phyloP scores from a whole-genome alignment of 352 stramenopile species.

The Pythium graminicola region DNA sequence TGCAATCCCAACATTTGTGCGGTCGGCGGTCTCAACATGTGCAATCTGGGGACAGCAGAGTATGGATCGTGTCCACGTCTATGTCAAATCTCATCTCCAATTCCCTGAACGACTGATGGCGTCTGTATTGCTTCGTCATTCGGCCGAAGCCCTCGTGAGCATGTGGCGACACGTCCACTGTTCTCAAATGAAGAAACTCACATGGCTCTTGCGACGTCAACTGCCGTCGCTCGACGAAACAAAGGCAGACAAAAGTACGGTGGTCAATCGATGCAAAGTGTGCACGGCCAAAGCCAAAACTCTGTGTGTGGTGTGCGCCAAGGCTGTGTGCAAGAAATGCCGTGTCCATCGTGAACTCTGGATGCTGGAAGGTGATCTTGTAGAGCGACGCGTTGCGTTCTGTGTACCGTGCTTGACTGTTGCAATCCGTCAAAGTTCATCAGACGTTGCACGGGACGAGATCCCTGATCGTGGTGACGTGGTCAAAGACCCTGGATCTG shows the following conservation, averaged over 20 bases:
- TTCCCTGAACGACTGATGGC: slow-evolving; percentile 9
- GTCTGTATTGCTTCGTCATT: slow-evolving; percentile 1
- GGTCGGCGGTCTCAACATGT: slow-evolving; percentile 31
- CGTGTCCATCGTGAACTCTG: slow-evolving; percentile 18
- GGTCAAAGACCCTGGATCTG: slow-evolving; percentile 7
- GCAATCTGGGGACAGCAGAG: slow-evolving; percentile 32
- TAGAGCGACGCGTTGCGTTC: slow-evolving; percentile 8
- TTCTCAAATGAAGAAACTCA: slow-evolving; percentile 25
- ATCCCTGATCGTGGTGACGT: slow-evolving; percentile 7
- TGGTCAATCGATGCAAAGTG: slow-evolving; percentile 12
- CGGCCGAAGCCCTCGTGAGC: slow-evolving; percentile 17
- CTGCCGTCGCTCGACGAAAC: neutral
- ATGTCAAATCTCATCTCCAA: slow-evolving; percentile 14
- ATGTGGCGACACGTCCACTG: slow-evolving; percentile 23
- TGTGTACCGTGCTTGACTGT: slow-evolving; percentile 20
- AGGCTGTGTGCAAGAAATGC: slow-evolving; percentile 17
- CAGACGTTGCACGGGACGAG: slow-evolving; percentile 16
- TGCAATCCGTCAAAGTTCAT: slow-evolving; percentile 7
- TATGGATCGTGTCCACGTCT: slow-evolving; percentile 15
- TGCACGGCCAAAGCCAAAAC: slow-evolving; percentile 22
- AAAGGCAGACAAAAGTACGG: neutral
- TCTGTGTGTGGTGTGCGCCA: slow-evolving; percentile 14
- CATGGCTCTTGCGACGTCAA: slow-evolving; percentile 13
- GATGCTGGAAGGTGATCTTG: slow-evolving; percentile 6
- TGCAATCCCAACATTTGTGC: slow-evolving; percentile 19